A percentile compares a stretch with the other conserved stretches of the same genome.
These are phyloP conservation scores for Purshia tridentata DNA, from an alignment of 306 rosid genomes.

Conservation along the genomic window DNA sequence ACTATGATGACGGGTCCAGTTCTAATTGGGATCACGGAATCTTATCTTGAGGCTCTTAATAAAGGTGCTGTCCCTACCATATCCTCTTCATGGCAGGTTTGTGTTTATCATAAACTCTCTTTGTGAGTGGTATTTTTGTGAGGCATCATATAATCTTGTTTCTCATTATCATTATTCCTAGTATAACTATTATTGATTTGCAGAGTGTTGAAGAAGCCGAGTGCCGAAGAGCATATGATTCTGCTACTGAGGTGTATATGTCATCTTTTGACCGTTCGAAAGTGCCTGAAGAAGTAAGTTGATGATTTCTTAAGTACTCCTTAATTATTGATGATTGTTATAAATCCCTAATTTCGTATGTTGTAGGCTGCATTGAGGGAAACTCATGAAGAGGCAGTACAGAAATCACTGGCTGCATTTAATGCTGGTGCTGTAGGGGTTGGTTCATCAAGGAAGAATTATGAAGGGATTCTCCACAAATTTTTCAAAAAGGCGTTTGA, in stretches of 20 bases:
- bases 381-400: conserved; percentile 86
- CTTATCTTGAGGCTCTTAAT: conserved; percentile 91
- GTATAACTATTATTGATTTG: not conserved
- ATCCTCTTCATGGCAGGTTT: conserved; percentile 97
- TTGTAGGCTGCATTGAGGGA: conserved; percentile 80
- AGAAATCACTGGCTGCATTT: conserved; percentile 67
- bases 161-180: too few species aligned
- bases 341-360: conserved; percentile 30
- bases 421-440: conserved; percentile 78
- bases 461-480: conserved; percentile 66
- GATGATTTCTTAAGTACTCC: conserved; percentile 4
- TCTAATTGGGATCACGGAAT: conserved; percentile 73
- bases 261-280: conserved; percentile 71
- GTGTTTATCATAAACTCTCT: conserved; percentile 19
- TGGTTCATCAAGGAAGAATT: conserved; percentile 84
- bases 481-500: conserved; percentile 75
- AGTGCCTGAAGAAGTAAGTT: conserved; percentile 89
- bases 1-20: conserved; percentile 94
- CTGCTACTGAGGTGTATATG: conserved; percentile 71
- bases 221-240: conserved; percentile 83
- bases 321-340: conserved; percentile 17
- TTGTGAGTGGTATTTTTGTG: not conserved
- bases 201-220: conserved; percentile 97
- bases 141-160: too few species aligned
- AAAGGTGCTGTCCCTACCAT: conserved; percentile 96